Conservation (phyloP, 495 filamentous ascomycete species). For the Penicillium taxi region DNA sequence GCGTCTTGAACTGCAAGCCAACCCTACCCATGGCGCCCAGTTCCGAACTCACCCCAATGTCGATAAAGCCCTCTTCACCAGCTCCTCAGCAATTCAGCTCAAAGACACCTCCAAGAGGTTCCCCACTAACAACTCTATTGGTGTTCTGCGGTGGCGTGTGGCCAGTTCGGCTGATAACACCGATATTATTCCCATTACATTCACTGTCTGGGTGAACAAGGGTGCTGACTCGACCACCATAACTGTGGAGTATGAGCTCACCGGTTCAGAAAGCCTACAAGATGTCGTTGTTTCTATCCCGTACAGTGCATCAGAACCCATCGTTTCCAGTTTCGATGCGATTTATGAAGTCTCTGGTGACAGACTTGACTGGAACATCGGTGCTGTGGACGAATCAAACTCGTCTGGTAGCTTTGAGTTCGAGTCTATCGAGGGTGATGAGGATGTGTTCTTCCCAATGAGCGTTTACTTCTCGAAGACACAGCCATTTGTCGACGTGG, state of each 20-base stretch:
- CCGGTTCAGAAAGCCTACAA: slow-evolving; percentile 62
- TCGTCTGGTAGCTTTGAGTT: slow-evolving; percentile 84
- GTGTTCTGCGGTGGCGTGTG: slow-evolving; percentile 80
- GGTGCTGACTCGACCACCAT: slow-evolving; percentile 71
- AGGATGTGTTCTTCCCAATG: slow-evolving; percentile 97
- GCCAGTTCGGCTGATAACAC: slow-evolving; percentile 65
- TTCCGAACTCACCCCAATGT: slow-evolving; percentile 94
- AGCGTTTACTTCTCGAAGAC: slow-evolving; percentile 80
- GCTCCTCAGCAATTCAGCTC: slow-evolving; percentile 70
- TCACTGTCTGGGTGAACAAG: slow-evolving; percentile 94
- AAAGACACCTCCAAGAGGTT: slow-evolving; percentile 78
- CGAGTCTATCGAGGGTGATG: slow-evolving; percentile 72
- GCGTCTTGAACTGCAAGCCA: slow-evolving; percentile 69
- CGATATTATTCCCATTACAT: slow-evolving; percentile 73
- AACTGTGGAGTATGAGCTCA: slow-evolving; percentile 90
- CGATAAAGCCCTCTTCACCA: slow-evolving; percentile 75
- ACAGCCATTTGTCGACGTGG: slow-evolving; percentile 79
- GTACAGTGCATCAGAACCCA: slow-evolving; percentile 70
- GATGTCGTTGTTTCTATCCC: slow-evolving; percentile 86
- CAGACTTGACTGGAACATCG: slow-evolving; percentile 86
- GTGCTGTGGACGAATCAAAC: slow-evolving; percentile 71
- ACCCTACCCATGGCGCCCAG: slow-evolving; percentile 68
- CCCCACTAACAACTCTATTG: slow-evolving; percentile 82
- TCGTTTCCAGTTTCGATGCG: slow-evolving; percentile 87
- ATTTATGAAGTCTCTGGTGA: slow-evolving; percentile 91